A percentile compares a stretch with the other conserved stretches of the same genome.
These are phyloP conservation scores for Breynia disticha DNA, from an alignment of 441 rosid genomes.

Conservation along the genomic window DNA sequence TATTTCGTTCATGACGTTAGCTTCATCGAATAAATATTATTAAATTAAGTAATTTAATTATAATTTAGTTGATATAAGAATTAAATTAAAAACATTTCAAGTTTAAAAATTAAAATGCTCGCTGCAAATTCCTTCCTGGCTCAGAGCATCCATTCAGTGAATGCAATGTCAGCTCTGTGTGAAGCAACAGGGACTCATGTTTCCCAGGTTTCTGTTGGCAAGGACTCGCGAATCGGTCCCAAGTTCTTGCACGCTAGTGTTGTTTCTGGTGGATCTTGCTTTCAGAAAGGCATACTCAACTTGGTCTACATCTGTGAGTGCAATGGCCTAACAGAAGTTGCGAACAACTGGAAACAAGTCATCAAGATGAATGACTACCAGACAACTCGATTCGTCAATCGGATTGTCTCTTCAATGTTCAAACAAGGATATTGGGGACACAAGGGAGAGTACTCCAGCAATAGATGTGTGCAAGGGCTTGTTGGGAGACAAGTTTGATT, in stretches of 20 bases:
- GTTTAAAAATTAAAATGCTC: no score
- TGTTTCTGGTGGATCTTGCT: no score
- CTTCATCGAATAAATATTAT: no score
- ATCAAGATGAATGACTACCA: slow-evolving; percentile 82
- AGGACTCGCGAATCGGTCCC: slow-evolving; percentile 65
- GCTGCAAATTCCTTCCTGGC: slow-evolving; percentile 87
- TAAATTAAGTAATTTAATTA: no score
- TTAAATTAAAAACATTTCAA: no score
- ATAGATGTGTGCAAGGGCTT: slow-evolving; percentile 88
- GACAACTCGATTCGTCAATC: slow-evolving; percentile 62
- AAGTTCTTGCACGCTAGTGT: slow-evolving; percentile 78
- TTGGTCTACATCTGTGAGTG: slow-evolving; percentile 80
- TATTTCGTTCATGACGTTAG: no score
- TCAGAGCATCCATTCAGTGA: slow-evolving; percentile 82
- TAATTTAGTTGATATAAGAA: no score
- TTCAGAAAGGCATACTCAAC: slow-evolving; percentile 70
- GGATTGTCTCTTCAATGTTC: slow-evolving; percentile 78
- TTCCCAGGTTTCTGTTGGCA: slow-evolving; percentile 64
- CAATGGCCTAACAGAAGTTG: slow-evolving; percentile 74
- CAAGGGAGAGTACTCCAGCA: slow-evolving; percentile 80
- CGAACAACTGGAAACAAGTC: slow-evolving; percentile 85
- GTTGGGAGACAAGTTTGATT: slow-evolving; percentile 67
- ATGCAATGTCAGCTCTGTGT: slow-evolving; percentile 86
- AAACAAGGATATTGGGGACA: slow-evolving; percentile 90
- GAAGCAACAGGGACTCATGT: slow-evolving; percentile 90